phyloP scores from a whole-genome alignment of 1,284 basidiomycete genomes.

The Ceratobasidium sp. region DNA sequence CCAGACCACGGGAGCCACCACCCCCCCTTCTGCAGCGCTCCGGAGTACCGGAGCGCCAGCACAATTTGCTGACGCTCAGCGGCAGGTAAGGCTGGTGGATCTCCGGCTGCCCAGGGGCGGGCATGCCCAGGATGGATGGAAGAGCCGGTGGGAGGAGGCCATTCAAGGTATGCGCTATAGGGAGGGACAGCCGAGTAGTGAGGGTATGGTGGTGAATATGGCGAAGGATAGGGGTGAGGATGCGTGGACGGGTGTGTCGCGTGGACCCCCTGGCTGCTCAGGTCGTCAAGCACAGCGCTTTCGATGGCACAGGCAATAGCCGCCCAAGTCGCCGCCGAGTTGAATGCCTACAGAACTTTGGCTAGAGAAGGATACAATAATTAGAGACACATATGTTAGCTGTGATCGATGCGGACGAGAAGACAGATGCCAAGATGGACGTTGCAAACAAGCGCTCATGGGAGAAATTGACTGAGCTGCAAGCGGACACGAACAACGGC shows the following conservation, averaged over 20 bases:
- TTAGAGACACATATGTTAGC: slow-evolving; percentile 30
- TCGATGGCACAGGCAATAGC: slow-evolving; percentile 46
- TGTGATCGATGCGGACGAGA: slow-evolving; percentile 1
- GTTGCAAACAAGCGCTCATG: slow-evolving; percentile 2
- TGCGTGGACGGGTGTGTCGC: slow-evolving; percentile 24
- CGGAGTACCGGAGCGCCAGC: no score
- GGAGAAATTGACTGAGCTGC: neutral
- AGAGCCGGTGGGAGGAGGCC: slow-evolving; percentile 31
- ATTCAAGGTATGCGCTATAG: slow-evolving; percentile 28
- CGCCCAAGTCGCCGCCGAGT: slow-evolving; percentile 45
- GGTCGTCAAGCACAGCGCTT: slow-evolving; percentile 31
- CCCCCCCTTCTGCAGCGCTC: no score
- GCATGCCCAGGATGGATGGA: slow-evolving; percentile 27
- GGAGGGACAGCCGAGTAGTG: slow-evolving; percentile 25
- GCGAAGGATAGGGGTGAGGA: slow-evolving; percentile 29
- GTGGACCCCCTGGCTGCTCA: slow-evolving; percentile 12
- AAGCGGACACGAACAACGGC: slow-evolving; percentile 11
- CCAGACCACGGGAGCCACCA: no score
- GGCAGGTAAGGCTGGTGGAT: slow-evolving; percentile 39
- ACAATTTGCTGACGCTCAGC: no score
- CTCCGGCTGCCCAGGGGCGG: slow-evolving; percentile 33
- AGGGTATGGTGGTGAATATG: slow-evolving; percentile 15
- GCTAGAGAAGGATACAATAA: slow-evolving; percentile 47
- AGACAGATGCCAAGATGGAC: slow-evolving; percentile 1
- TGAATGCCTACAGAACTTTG: slow-evolving; percentile 45